Evolutionary conservation across 805 yeast genomes (phyloP).

Genomic region (Cyberlindnera nakhonratchasimensis): DNA sequence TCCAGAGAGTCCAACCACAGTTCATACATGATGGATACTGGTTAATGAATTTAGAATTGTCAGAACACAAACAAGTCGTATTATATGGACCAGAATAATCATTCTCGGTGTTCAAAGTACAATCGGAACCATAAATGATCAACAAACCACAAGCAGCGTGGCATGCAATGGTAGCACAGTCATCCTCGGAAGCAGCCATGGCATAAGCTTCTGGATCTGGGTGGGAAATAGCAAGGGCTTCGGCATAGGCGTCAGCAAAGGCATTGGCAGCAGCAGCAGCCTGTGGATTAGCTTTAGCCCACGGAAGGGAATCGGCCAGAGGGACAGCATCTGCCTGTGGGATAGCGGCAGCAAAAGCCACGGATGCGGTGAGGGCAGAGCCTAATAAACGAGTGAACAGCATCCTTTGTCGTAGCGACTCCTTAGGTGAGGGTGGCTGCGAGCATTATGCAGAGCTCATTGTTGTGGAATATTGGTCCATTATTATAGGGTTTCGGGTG

Average conservation of each 20-base stretch:
- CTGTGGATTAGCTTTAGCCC: slow-evolving; percentile 17
- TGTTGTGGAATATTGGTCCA: neutral
- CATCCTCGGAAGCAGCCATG: slow-evolving; percentile 24
- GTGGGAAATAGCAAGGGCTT: slow-evolving; percentile 15
- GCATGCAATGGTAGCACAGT: slow-evolving; percentile 29
- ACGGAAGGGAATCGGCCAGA: slow-evolving; percentile 12
- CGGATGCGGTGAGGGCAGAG: slow-evolving; percentile 4
- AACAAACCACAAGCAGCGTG: slow-evolving; percentile 33
- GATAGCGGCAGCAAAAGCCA: neutral
- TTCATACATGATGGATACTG: slow-evolving; percentile 29
- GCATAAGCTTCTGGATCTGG: slow-evolving; percentile 27
- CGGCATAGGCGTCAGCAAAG: slow-evolving; percentile 15
- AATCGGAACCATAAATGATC: slow-evolving; percentile 29
- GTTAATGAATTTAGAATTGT: slow-evolving; percentile 21
- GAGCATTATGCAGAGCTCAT: neutral
- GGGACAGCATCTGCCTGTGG: too few relatives aligned
- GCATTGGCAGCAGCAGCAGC: slow-evolving; percentile 15
- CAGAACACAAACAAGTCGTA: slow-evolving; percentile 21
- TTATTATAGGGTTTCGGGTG: neutral
- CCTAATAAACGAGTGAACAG: slow-evolving; percentile 1
- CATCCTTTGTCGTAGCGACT: neutral
- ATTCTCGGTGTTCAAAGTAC: slow-evolving; percentile 19
- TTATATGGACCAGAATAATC: slow-evolving; percentile 18
- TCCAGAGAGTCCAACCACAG: slow-evolving; percentile 37
- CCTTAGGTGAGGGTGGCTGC: neutral